These are phyloP conservation scores for Cryptococcus maquisensis DNA, from an alignment of 1,284 basidiomycete genomes.

Conservation along the genomic window DNA sequence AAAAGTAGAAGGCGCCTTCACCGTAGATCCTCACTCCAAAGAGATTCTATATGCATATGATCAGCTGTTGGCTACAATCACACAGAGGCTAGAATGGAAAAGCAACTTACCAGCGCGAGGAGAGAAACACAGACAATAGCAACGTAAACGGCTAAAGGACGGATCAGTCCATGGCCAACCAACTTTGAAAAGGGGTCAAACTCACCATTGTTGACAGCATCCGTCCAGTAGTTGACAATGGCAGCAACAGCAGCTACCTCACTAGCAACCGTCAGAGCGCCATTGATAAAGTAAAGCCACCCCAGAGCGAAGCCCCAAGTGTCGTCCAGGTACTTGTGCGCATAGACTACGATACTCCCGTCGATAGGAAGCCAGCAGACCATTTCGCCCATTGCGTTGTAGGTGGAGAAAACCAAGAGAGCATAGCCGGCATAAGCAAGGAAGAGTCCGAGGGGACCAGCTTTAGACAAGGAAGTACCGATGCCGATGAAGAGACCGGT, in stretches of 20 bases:
- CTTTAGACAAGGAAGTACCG: conserved; percentile 54
- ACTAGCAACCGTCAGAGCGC: conserved; percentile 9
- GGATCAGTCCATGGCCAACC: not conserved
- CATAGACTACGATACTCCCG: conserved; percentile 14
- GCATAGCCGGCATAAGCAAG: conserved; percentile 20
- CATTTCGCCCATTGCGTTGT: conserved; percentile 23
- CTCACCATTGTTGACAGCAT: conserved; percentile 6
- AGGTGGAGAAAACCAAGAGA: conserved; percentile 8
- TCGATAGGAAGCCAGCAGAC: conserved; percentile 15
- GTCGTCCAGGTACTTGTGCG: conserved; percentile 13
- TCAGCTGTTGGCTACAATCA: not conserved
- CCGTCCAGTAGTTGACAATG: conserved; percentile 12
- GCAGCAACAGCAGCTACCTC: conserved; percentile 6
- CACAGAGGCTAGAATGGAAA: too few species aligned
- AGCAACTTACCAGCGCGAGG: not conserved
- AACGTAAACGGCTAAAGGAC: not conserved
- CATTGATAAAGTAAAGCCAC: conserved; percentile 14
- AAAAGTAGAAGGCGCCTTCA: conserved; percentile 18
- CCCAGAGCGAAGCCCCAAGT: conserved; percentile 11
- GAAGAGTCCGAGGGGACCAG: conserved; percentile 49
- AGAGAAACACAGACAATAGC: not conserved
- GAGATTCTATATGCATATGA: conserved; percentile 1
- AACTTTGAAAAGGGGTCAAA: not conserved
- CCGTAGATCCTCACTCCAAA: conserved; percentile 12
- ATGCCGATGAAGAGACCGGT: conserved; percentile 79